Percentiles rank a stretch among this genome's conserved stretches.
Conservation (phyloP, 1,284 basidiomycete genomes). For the Stereum hirsutum region DNA sequence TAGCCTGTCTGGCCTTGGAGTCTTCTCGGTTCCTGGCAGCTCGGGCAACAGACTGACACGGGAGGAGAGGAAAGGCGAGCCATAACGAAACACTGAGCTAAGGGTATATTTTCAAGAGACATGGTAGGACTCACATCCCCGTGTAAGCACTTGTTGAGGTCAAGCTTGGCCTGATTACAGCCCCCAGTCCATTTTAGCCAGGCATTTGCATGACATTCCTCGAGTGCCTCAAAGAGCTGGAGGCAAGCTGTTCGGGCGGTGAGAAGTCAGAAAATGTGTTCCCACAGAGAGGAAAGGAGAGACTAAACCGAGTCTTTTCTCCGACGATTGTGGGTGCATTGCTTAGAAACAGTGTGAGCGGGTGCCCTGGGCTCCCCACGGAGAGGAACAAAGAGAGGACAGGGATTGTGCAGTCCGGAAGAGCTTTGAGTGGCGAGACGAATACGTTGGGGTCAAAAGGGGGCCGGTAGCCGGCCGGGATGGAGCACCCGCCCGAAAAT, state of each 20-base stretch:
- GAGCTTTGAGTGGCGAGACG: too few relatives aligned
- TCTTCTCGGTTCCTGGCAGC: slow-evolving; percentile 60
- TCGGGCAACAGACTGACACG: slow-evolving; percentile 52
- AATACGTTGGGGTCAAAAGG: too few relatives aligned
- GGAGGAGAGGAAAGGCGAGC: slow-evolving; percentile 3
- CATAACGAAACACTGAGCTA: neutral
- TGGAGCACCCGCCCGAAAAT: too few relatives aligned
- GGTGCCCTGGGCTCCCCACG: too few relatives aligned
- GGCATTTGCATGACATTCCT: slow-evolving; percentile 50
- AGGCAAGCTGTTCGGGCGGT: slow-evolving; percentile 48
- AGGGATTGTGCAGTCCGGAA: too few relatives aligned
- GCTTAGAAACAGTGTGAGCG: too few relatives aligned
- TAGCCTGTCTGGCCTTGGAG: slow-evolving; percentile 50
- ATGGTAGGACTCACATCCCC: slow-evolving; percentile 49
- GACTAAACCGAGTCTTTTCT: slow-evolving; percentile 51
- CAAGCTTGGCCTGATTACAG: slow-evolving; percentile 67
- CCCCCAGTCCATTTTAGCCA: slow-evolving; percentile 59
- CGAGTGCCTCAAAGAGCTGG: slow-evolving; percentile 66
- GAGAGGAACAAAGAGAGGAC: too few relatives aligned
- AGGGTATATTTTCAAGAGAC: slow-evolving; percentile 3
- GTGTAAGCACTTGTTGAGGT: slow-evolving; percentile 67
- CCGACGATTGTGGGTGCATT: slow-evolving; percentile 71
- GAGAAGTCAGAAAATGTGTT: slow-evolving; percentile 2
- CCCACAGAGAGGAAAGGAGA: slow-evolving; percentile 3
- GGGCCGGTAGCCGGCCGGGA: too few relatives aligned